Percentiles rank a stretch among this genome's conserved stretches.
Conservation (phyloP, 371 early-diverging fungal genomes). For the Mucor velutinosus region DNA sequence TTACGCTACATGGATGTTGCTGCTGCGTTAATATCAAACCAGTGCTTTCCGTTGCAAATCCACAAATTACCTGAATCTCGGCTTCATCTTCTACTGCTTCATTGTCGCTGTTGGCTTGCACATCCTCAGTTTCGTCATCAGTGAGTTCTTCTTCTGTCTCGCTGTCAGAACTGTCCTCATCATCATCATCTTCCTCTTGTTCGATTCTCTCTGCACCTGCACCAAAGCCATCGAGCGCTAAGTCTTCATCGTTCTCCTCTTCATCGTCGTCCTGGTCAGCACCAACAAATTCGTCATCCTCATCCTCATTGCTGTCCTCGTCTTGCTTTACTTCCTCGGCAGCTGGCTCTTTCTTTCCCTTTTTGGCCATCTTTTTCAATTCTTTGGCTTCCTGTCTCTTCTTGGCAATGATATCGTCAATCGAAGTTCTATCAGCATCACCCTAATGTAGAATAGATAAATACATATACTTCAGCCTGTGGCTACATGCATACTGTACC, state of each 20-base stretch:
- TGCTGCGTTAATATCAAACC: neutral
- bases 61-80: slow-evolving; percentile 28
- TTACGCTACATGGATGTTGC: slow-evolving; percentile 52
- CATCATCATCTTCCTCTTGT: slow-evolving; percentile 42
- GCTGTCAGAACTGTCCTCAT: slow-evolving; percentile 37
- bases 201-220: slow-evolving; percentile 53
- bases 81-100: slow-evolving; percentile 48
- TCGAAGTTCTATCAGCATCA: slow-evolving; percentile 39
- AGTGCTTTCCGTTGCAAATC: neutral
- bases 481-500: slow-evolving; percentile 24
- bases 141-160: slow-evolving; percentile 28
- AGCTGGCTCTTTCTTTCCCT: slow-evolving; percentile 27
- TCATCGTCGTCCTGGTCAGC: slow-evolving; percentile 37
- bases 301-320: slow-evolving; percentile 37
- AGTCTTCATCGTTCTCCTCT: slow-evolving; percentile 51
- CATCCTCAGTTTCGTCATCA: slow-evolving; percentile 38
- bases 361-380: slow-evolving; percentile 43
- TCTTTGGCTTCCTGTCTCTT: slow-evolving; percentile 51
- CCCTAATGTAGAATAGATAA: slow-evolving; percentile 5
- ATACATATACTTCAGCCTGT: neutral
- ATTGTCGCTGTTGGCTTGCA: slow-evolving; percentile 23
- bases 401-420: slow-evolving; percentile 76
- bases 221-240: slow-evolving; percentile 61
- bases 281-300: slow-evolving; percentile 24
- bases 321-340: slow-evolving; percentile 29